phyloP scores from a whole-genome alignment of 371 early-diverging fungal genomes.

The Zopfochytrium polystomum region DNA sequence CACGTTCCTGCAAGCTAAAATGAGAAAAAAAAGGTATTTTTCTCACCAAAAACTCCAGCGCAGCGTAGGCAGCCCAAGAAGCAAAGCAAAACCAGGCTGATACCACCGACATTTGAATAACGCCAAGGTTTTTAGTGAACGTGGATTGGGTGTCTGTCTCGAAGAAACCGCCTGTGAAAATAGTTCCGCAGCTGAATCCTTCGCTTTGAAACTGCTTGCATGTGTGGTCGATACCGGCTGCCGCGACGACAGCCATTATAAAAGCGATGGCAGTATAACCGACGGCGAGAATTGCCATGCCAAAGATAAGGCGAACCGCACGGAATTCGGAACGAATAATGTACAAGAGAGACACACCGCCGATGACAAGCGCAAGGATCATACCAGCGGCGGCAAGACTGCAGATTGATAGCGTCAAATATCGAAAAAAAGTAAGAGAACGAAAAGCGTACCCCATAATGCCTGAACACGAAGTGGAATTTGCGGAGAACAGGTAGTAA shows the following conservation, averaged over 20 bases:
- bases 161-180: conserved; percentile 34
- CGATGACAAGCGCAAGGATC: conserved; percentile 29
- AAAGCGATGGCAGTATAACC: conserved; percentile 28
- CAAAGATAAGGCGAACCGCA: conserved; percentile 38
- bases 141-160: conserved; percentile 17
- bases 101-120: conserved; percentile 22
- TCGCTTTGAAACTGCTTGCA: conserved; percentile 25
- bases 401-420: not conserved
- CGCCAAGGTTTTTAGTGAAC: conserved; percentile 23
- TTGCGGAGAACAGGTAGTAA: conserved; percentile 29
- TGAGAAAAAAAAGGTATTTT: not conserved
- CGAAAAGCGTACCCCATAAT: conserved; percentile 19
- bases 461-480: conserved; percentile 25
- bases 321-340: conserved; percentile 28
- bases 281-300: conserved; percentile 29
- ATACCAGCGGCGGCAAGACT: conserved; percentile 33
- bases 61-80: conserved; percentile 32
- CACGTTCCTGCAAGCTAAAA: not conserved
- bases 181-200: conserved; percentile 23
- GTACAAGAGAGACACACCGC: conserved; percentile 24
- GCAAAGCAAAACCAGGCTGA: conserved; percentile 26
- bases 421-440: not conserved
- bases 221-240: conserved; percentile 33
- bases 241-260: conserved; percentile 30
- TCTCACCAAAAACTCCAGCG: conserved; percentile 16